Percentiles rank a stretch among this genome's conserved stretches.
phyloP scores from a whole-genome alignment of 73 alveolate species.

The Paramecium sonneborni region DNA sequence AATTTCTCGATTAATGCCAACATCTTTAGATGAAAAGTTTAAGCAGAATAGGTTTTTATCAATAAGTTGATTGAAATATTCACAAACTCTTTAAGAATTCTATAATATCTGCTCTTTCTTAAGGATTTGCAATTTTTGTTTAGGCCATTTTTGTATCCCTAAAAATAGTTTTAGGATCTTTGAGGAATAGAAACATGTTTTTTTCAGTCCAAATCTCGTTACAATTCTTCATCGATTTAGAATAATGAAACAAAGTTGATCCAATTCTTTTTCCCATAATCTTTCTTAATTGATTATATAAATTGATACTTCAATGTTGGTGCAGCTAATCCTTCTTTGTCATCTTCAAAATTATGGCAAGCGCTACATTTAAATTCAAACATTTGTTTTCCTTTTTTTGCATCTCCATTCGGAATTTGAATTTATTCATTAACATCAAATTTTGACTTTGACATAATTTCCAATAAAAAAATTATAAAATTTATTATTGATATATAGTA shows the following conservation, averaged over 20 bases:
- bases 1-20: not conserved
- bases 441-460: not conserved
- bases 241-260: constrained; percentile 33
- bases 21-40: not conserved
- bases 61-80: not conserved
- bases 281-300: not conserved
- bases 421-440: not conserved
- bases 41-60: not conserved
- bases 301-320: constrained; percentile 50
- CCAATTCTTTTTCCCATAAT: constrained; percentile 60
- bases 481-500: no score
- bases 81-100: constrained; percentile 66
- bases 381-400: constrained; percentile 49
- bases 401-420: constrained; percentile 56
- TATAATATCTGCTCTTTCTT: constrained; percentile 83
- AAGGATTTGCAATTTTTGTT: constrained; percentile 78
- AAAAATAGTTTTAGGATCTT: constrained; percentile 78
- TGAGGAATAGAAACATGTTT: constrained; percentile 73
- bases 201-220: constrained; percentile 75
- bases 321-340: constrained; percentile 37
- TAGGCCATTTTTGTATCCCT: constrained; percentile 87
- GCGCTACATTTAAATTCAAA: constrained; percentile 56
- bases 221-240: constrained; percentile 55
- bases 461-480: no score
- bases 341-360: constrained; percentile 66